Percentiles rank a stretch among this genome's conserved stretches.
Evolutionary conservation across 106 monocot species (phyloP).

Genomic region (Allium cepa): DNA sequence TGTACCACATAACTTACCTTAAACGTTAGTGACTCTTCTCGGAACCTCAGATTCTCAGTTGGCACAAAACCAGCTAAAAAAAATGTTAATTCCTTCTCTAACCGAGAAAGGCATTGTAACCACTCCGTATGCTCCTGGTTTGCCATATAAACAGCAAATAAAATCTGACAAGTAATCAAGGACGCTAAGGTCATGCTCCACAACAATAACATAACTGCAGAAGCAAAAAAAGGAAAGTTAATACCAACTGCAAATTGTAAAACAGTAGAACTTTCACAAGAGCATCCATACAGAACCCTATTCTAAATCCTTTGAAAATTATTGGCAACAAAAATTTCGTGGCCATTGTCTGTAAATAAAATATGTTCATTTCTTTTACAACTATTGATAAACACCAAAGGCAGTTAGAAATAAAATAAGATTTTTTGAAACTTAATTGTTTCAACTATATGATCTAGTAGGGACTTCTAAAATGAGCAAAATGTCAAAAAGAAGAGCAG

Average conservation of each 20-base stretch:
- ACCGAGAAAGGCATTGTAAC: slow-evolving; percentile 97
- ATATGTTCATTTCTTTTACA: no score
- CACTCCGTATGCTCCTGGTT: slow-evolving; percentile 98
- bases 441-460: no score
- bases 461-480: no score
- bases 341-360: no score
- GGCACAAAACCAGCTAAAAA: slow-evolving; percentile 98
- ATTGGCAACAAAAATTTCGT: no score
- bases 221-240: not conserved
- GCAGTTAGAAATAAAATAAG: no score
- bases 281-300: no score
- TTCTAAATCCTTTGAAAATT: no score
- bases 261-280: not conserved
- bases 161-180: slow-evolving; percentile 98
- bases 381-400: no score
- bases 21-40: slow-evolving; percentile 94
- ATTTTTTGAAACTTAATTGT: no score
- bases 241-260: not conserved
- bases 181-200: slow-evolving; percentile 99
- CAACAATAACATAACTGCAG: slow-evolving; percentile 96
- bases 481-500: no score
- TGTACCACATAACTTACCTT: slow-evolving; percentile 27
- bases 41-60: slow-evolving; percentile 93
- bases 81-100: slow-evolving; percentile 99
- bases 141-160: slow-evolving; percentile 99